Evolutionary conservation across 768 basidiomycete species (phyloP).

Genomic region (Collybiopsis luxurians): DNA sequence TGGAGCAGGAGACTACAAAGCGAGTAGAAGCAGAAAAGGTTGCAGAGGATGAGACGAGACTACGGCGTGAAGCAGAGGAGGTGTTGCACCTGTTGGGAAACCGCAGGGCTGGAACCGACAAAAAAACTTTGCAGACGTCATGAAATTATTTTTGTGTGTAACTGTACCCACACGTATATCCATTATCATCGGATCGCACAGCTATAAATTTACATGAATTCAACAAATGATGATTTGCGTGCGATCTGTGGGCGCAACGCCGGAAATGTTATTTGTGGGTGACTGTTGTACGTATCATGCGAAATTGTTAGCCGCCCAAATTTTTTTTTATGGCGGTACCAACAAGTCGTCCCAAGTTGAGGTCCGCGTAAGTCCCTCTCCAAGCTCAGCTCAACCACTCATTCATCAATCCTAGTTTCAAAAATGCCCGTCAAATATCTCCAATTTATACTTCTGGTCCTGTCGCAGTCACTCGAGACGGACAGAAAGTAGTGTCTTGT

Average conservation of each 20-base stretch:
- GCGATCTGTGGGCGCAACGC: no score
- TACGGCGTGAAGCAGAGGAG: slow-evolving; percentile 52
- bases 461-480: slow-evolving; percentile 76
- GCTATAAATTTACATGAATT: background rate
- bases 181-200: background rate
- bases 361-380: slow-evolving; percentile 52
- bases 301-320: no score
- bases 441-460: slow-evolving; percentile 91
- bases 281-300: no score
- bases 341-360: slow-evolving; percentile 44
- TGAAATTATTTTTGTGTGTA: background rate
- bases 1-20: slow-evolving; percentile 59
- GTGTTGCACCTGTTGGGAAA: slow-evolving; percentile 33
- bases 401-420: slow-evolving; percentile 54
- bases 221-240: no score
- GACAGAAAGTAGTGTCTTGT: slow-evolving; percentile 77
- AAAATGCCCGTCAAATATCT: slow-evolving; percentile 66
- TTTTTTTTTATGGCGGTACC: slow-evolving; percentile 4
- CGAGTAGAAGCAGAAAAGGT: slow-evolving; percentile 57
- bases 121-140: background rate
- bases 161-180: background rate
- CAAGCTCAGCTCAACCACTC: background rate
- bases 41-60: slow-evolving; percentile 44
- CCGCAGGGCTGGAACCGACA: slow-evolving; percentile 15
- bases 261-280: no score